Evolutionary conservation across 202 grass and related monocot species (phyloP), one percentile per base, ranked within the genome.

Genomic region (Carex arenaria): DNA sequence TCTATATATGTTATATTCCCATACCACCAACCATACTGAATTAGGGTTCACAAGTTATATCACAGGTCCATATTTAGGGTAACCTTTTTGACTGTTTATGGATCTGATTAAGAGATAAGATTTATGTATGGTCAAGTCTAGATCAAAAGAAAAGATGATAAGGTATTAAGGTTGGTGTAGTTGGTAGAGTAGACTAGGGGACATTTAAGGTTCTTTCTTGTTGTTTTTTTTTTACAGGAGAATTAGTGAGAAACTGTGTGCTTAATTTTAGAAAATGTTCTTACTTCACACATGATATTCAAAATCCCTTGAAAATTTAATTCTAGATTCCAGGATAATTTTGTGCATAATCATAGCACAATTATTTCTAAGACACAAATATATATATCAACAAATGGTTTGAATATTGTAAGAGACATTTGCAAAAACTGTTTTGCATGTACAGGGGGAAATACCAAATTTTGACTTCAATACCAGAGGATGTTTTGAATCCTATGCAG

Each of bases 31-130:
- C 22, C 38, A 66, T 82, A 12, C 63, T 55, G 28, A 68, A 82
- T 82, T 82, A 82, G 14, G 43, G 62, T 53, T 82, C 80, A 67
- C 80, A 82, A 67, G 40, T 52, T 67, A 19, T 82, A 10, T 82
- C 61, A 67, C 49, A 47, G 80, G 23, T 9, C 40, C 63, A 82
- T 32, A 51, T 38, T 69, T 82, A 55, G 26, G 36, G 80, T 45
- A 64, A 66, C 13, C 14, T 52, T 67, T 64, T 82, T 82, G 15
- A 82, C 80, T 82, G 32, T 28, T 52, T 31, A 56, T 53, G 62
- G 47, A 68, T 64, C 49, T 64, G 3, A 82, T 68, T 31, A 55
- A 67, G 43, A 76, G 26, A 5, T 31, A 6, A 82, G 70, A 74
- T 52, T 52, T 45, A 42, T 7, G 42, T 45, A 45, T 10, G 42